Percentiles rank a stretch among this genome's conserved stretches.
Evolutionary conservation across 2,329 filamentous ascomycete species (phyloP).

Genomic region (Bipolaris bicolor): DNA sequence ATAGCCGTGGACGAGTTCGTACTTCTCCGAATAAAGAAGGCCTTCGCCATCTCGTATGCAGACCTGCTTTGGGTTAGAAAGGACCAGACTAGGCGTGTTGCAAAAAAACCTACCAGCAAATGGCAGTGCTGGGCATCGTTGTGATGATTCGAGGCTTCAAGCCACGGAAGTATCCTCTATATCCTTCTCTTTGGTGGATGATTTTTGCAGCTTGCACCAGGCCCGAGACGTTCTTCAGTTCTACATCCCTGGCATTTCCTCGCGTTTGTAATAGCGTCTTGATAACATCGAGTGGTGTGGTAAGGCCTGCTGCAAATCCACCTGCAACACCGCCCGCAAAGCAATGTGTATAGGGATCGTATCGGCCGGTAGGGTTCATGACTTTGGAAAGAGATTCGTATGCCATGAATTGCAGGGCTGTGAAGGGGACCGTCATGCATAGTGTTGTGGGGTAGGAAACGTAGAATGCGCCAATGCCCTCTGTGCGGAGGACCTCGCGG

Average conservation of each 20-base stretch:
- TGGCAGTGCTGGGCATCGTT: slow-evolving; percentile 98
- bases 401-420: slow-evolving; percentile 93
- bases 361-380: slow-evolving; percentile 84
- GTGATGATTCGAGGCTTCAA: slow-evolving; percentile 90
- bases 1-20: slow-evolving; percentile 35
- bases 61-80: slow-evolving; percentile 54
- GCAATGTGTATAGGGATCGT: slow-evolving; percentile 94
- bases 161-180: slow-evolving; percentile 89
- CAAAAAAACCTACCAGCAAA: slow-evolving; percentile 77
- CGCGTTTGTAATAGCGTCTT: slow-evolving; percentile 97
- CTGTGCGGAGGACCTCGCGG: slow-evolving; percentile 80
- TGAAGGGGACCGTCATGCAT: slow-evolving; percentile 98
- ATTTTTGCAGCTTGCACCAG: slow-evolving; percentile 79
- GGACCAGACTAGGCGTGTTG: not conserved
- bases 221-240: slow-evolving; percentile 84
- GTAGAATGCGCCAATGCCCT: slow-evolving; percentile 93
- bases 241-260: slow-evolving; percentile 78
- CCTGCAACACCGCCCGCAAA: slow-evolving; percentile 90
- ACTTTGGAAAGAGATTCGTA: slow-evolving; percentile 96
- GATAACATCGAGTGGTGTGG: slow-evolving; percentile 96
- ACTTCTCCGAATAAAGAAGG: slow-evolving; percentile 64
- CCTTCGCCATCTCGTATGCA: slow-evolving; percentile 72
- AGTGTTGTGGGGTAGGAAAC: slow-evolving; percentile 97
- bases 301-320: slow-evolving; percentile 90
- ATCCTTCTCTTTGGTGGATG: slow-evolving; percentile 82